Percentiles rank a stretch among this genome's conserved stretches.
Evolutionary conservation across 2,329 filamentous ascomycete genomes (phyloP).

Genomic region (Cadophora sp.): DNA sequence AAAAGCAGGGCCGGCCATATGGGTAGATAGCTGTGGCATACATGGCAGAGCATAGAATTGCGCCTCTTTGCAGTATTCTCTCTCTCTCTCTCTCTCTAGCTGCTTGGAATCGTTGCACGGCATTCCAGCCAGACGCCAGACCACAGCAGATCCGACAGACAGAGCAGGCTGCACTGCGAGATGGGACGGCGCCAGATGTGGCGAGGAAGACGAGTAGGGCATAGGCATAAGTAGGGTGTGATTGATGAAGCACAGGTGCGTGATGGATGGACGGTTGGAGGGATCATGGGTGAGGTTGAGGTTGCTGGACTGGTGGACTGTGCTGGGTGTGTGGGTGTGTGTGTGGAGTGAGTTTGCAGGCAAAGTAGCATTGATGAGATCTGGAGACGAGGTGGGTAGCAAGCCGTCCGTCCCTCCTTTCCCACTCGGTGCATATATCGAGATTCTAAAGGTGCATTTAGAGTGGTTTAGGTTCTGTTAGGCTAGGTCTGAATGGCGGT

Average conservation of each 20-base stretch:
- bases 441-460: background rate
- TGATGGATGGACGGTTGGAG: conserved; percentile 4
- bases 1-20: background rate
- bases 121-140: conserved; percentile 13
- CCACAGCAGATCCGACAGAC: background rate
- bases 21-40: background rate
- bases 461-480: background rate
- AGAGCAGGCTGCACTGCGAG: too few species aligned
- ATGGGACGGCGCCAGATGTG: background rate
- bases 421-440: conserved; percentile 3
- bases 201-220: conserved; percentile 1
- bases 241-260: conserved; percentile 9
- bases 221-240: background rate
- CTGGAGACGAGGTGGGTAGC: conserved; percentile 21
- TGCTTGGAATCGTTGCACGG: conserved; percentile 7
- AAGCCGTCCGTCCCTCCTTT: conserved; percentile 8
- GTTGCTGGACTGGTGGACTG: conserved; percentile 1
- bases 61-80: conserved; percentile 9
- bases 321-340: background rate
- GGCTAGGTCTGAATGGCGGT: background rate
- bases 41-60: conserved; percentile 10
- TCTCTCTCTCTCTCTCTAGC: conserved; percentile 6
- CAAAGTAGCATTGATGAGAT: conserved; percentile 20
- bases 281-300: conserved; percentile 12
- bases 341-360: conserved; percentile 6